Evolutionary conservation across 2,329 filamentous ascomycete species (phyloP).

Genomic region (Whalleya microplaca): DNA sequence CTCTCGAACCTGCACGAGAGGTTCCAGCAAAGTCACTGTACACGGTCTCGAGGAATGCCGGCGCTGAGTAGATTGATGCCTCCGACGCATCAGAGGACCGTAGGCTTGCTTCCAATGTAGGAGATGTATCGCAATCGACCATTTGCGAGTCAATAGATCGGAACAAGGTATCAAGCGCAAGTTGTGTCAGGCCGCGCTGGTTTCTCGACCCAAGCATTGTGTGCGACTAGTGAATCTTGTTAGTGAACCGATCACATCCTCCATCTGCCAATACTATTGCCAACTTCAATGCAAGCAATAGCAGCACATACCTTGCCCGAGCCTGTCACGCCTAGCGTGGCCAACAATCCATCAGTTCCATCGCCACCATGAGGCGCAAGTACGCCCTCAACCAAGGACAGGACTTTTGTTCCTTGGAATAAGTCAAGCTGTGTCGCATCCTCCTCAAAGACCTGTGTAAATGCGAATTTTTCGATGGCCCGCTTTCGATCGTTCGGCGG

Average conservation of each 20-base stretch:
- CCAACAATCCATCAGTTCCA: constrained; percentile 85
- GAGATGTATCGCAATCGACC: constrained; percentile 61
- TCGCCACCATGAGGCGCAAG: constrained; percentile 73
- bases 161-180: constrained; percentile 88
- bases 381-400: constrained; percentile 79
- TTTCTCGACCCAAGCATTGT: constrained; percentile 89
- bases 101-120: constrained; percentile 72
- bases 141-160: constrained; percentile 76
- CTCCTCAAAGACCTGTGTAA: constrained; percentile 92
- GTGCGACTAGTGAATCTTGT: constrained; percentile 68
- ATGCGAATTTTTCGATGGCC: constrained; percentile 90
- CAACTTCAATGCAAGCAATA: background rate
- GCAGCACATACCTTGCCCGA: constrained; percentile 80
- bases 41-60: constrained; percentile 76
- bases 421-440: constrained; percentile 82
- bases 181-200: constrained; percentile 88
- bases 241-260: constrained; percentile 3
- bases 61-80: constrained; percentile 73
- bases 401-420: constrained; percentile 78
- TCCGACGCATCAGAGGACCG: constrained; percentile 80
- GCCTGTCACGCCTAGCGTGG: constrained; percentile 91
- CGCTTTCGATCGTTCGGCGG: constrained; percentile 85
- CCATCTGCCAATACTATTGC: background rate
- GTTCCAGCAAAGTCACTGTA: constrained; percentile 67
- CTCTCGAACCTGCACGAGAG: constrained; percentile 65